Percentiles rank a stretch among this genome's conserved stretches.
These are phyloP conservation scores for Leccinum solheimii DNA, from an alignment of 1,284 basidiomycete species.

Conservation along the genomic window DNA sequence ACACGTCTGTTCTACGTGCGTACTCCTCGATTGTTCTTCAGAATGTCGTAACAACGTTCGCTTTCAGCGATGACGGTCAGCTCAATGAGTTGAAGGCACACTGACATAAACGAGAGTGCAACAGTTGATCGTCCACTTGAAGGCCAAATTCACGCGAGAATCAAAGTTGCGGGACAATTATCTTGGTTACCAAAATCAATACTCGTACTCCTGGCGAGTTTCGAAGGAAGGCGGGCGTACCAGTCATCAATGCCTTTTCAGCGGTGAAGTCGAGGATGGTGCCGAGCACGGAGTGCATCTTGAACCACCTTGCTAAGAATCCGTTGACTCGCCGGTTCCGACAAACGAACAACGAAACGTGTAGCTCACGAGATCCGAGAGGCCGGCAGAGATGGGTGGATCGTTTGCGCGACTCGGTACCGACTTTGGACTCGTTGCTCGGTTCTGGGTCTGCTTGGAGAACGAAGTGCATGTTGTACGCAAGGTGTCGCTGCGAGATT, in stretches of 20 bases:
- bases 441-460: neutral
- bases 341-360: constrained; percentile 1
- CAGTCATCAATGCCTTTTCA: constrained; percentile 95
- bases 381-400: constrained; percentile 76
- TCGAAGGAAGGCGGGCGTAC: constrained; percentile 60
- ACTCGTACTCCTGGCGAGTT: constrained; percentile 57
- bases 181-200: constrained; percentile 87
- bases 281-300: constrained; percentile 87
- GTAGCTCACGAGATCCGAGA: constrained; percentile 81
- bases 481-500: constrained; percentile 13
- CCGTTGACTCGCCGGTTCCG: constrained; percentile 64
- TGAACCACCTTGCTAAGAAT: constrained; percentile 82
- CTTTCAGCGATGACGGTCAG: constrained; percentile 46
- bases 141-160: constrained; percentile 89
- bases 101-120: constrained; percentile 79
- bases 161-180: constrained; percentile 73
- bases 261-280: constrained; percentile 97
- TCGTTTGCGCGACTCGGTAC: constrained; percentile 4
- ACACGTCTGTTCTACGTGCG: constrained; percentile 60
- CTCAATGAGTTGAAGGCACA: constrained; percentile 57
- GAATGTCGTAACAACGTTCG: neutral
- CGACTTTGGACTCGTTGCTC: constrained; percentile 8
- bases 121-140: constrained; percentile 63
- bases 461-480: constrained; percentile 6
- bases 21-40: constrained; percentile 15